phyloP scores from a whole-genome alignment of 495 filamentous ascomycete genomes.

The Alectoria sarmentosa region DNA sequence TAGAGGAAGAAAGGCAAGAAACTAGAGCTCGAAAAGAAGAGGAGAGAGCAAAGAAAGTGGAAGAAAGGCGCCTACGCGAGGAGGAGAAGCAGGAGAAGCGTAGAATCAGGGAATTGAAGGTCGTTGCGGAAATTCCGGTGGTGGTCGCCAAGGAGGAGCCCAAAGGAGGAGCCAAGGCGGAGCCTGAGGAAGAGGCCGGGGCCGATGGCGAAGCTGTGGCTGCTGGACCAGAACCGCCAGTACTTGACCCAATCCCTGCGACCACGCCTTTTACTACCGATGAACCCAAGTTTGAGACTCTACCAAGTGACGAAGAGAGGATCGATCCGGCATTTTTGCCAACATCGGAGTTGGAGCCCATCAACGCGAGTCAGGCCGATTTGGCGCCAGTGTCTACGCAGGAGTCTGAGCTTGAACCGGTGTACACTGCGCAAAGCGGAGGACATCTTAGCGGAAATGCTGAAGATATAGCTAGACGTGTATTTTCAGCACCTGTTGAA shows the following conservation, averaged over 20 bases:
- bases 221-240: constrained; percentile 22
- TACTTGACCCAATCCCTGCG: constrained; percentile 20
- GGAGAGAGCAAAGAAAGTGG: constrained; percentile 40
- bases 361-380: constrained; percentile 2
- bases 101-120: not conserved
- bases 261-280: constrained; percentile 18
- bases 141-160: not conserved
- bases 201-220: constrained; percentile 18
- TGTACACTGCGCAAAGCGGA: constrained; percentile 9
- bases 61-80: constrained; percentile 42
- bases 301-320: constrained; percentile 10
- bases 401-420: constrained; percentile 8
- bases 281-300: constrained; percentile 12
- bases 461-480: constrained; percentile 16
- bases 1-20: constrained; percentile 47
- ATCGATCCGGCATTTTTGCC: constrained; percentile 2
- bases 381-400: constrained; percentile 1
- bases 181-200: constrained; percentile 15
- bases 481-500: constrained; percentile 19
- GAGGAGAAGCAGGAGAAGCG: constrained; percentile 42
- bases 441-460: constrained; percentile 4
- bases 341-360: constrained; percentile 4
- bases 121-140: not conserved
- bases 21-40: constrained; percentile 45
- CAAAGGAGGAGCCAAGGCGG: constrained; percentile 19